A percentile compares a stretch with the other conserved stretches of the same genome.
Conservation (phyloP, 2,329 filamentous ascomycete genomes). For the Fusarium coffeatum region DNA sequence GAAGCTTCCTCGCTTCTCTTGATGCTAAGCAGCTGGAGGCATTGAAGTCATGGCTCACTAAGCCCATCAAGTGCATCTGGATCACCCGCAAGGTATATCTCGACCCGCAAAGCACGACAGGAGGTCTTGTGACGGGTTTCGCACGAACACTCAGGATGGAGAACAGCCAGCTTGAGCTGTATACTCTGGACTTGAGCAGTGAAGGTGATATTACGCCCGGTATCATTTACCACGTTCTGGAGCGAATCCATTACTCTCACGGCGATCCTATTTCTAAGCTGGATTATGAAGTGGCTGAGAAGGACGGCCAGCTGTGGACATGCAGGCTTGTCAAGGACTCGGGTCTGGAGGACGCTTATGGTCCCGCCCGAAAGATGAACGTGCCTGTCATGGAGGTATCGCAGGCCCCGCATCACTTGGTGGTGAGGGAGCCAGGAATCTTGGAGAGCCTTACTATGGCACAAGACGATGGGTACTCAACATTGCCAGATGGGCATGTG, state of each 20-base stretch:
- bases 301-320: conserved; percentile 42
- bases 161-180: conserved; percentile 39
- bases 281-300: conserved; percentile 42
- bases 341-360: conserved; percentile 35
- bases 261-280: conserved; percentile 38
- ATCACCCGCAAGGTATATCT: conserved; percentile 40
- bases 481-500: conserved; percentile 31
- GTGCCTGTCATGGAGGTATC: conserved; percentile 16
- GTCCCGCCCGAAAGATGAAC: conserved; percentile 36
- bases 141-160: conserved; percentile 37
- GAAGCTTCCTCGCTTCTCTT: conserved; percentile 39
- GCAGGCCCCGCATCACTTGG: conserved; percentile 26
- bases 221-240: conserved; percentile 34
- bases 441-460: conserved; percentile 38
- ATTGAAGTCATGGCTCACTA: conserved; percentile 30
- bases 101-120: conserved; percentile 37
- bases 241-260: conserved; percentile 37
- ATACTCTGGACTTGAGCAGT: conserved; percentile 38
- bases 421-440: conserved; percentile 39
- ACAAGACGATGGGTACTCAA: conserved; percentile 9
- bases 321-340: conserved; percentile 37
- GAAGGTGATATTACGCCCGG: conserved; percentile 21
- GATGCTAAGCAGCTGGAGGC: conserved; percentile 21
- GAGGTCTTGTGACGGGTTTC: conserved; percentile 41
- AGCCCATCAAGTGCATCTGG: conserved; percentile 41